Percentiles rank a stretch among this genome's conserved stretches.
Conservation (phyloP, 192 early-diverging fungal genomes). For the Backusella psychrophila region DNA sequence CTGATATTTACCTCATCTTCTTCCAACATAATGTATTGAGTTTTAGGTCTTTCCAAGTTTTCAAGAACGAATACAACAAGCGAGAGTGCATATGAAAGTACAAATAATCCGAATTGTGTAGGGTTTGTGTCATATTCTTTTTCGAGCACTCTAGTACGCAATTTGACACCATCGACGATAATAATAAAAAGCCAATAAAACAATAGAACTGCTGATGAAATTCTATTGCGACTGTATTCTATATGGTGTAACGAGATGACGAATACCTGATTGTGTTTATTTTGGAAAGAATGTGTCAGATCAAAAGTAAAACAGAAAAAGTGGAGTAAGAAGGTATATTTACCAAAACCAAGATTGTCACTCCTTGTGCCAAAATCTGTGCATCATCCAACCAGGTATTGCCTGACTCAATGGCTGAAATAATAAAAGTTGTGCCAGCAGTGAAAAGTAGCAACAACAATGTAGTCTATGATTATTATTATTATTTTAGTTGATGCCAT, state of each 20-base stretch:
- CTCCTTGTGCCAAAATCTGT: neutral
- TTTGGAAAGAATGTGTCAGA: neutral
- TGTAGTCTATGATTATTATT: neutral
- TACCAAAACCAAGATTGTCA: slow-evolving; percentile 13
- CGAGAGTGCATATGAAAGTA: slow-evolving; percentile 34
- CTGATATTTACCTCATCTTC: slow-evolving; percentile 28
- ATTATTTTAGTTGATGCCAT: neutral
- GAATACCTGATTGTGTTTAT: slow-evolving; percentile 1
- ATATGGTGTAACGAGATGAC: slow-evolving; percentile 30
- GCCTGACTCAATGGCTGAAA: neutral
- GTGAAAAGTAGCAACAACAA: neutral
- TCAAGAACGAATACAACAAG: slow-evolving; percentile 42
- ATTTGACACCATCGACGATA: slow-evolving; percentile 35
- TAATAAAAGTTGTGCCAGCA: neutral
- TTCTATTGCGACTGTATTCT: slow-evolving; percentile 35
- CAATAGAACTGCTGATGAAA: slow-evolving; percentile 54
- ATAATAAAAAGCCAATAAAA: slow-evolving; percentile 59
- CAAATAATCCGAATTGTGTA: slow-evolving; percentile 26
- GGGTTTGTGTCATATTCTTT: neutral
- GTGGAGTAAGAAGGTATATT: neutral
- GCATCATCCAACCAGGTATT: neutral
- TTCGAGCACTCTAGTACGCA: slow-evolving; percentile 35
- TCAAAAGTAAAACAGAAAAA: neutral
- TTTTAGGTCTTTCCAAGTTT: slow-evolving; percentile 37
- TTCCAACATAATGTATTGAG: slow-evolving; percentile 29